These are phyloP conservation scores for Torulaspora delbrueckii DNA, from an alignment of 805 yeast species.

Conservation along the genomic window DNA sequence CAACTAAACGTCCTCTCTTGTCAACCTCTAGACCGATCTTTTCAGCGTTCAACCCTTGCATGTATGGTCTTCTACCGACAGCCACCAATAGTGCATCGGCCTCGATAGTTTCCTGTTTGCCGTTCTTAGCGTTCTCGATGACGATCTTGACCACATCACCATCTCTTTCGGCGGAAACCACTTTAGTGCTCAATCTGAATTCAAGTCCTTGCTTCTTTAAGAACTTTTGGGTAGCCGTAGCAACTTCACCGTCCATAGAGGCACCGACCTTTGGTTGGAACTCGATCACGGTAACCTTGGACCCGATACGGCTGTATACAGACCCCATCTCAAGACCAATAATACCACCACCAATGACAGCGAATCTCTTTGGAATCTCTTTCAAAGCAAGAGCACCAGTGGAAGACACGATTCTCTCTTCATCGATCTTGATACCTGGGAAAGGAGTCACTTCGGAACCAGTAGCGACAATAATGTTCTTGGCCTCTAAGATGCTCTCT, in stretches of 20 bases:
- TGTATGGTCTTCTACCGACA: slow-evolving; percentile 97
- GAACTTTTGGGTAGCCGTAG: slow-evolving; percentile 84
- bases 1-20: slow-evolving; percentile 87
- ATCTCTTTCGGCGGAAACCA: slow-evolving; percentile 75
- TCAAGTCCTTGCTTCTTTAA: slow-evolving; percentile 92
- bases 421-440: slow-evolving; percentile 96
- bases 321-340: slow-evolving; percentile 99
- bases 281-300: slow-evolving; percentile 93
- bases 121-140: slow-evolving; percentile 84
- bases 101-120: slow-evolving; percentile 71
- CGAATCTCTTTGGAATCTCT: slow-evolving; percentile 87
- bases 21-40: slow-evolving; percentile 85
- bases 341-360: slow-evolving; percentile 98
- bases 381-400: slow-evolving; percentile 84
- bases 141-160: slow-evolving; percentile 85
- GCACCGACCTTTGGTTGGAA: slow-evolving; percentile 91
- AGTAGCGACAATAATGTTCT: slow-evolving; percentile 91
- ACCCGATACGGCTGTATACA: slow-evolving; percentile 90
- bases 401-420: slow-evolving; percentile 92
- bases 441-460: slow-evolving; percentile 98
- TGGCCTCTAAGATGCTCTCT: slow-evolving; percentile 65
- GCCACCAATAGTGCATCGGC: slow-evolving; percentile 95
- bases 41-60: slow-evolving; percentile 85
- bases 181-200: slow-evolving; percentile 90
- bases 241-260: slow-evolving; percentile 95